Evolutionary conservation across 495 filamentous ascomycete species (phyloP), one percentile per base, ranked within the genome.

Genomic region (Penicillium longicatenatum): DNA sequence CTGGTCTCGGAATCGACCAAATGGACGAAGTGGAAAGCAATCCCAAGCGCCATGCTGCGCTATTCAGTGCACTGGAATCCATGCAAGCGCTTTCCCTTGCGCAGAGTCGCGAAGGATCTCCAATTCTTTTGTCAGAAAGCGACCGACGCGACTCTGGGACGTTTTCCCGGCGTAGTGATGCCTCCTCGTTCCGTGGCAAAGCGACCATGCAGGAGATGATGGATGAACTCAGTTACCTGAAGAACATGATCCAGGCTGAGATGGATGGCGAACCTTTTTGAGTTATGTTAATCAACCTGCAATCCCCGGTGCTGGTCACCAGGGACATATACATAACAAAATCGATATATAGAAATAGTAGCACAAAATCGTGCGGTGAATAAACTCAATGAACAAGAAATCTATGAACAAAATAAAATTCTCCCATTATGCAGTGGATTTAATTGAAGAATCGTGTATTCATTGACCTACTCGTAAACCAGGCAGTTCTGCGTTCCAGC

Each of bases 201-300:
- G 67, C 64, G 17, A 73, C 73, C 10, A 79, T 82, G 71, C 70
- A 75, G 55, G 76, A 80, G 58, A 64, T 81, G 60, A 74, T 83
- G 65, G 74, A 82, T 55, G 81, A 83, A 51, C 59, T 83, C 39
- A 79, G 75, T 50, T 82, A 83, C 56, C 67, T 82, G 57, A 79
- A 77, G 54, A 71, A 74, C n/a, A 72, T 80, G 60, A 82, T 83
- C 39, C 73, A 77, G 52, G 66, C 69, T 59, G 71, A 72, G 44
- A 62, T 69, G 66, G 52, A 62, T 51, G 67, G 67, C 5, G 53
- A 59, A 43, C 67, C 67, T 9, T 70, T 70, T 35, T 69, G 48
- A 59, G 19, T 39, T 19, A 42, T 31, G 16, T 39, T 19, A 21
- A 29, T 24, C 20, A 46, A 41, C 35, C n/a, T 47, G 31, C 24